phyloP scores from a whole-genome alignment of 495 filamentous ascomycete species.

The Podospora tetraspora region DNA sequence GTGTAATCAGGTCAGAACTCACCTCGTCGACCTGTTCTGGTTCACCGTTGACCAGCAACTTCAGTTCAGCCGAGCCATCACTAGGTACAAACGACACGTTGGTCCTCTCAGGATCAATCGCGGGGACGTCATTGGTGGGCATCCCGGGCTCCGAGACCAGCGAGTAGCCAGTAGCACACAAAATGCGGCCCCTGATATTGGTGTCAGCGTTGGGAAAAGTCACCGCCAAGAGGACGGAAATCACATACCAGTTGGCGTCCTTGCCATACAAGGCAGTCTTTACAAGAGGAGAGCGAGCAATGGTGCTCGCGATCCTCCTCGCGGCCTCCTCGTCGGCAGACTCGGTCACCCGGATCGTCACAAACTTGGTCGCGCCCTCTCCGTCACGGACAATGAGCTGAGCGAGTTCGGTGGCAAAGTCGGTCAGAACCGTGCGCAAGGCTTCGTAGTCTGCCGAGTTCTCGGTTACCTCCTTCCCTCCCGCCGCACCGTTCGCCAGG shows the following conservation, averaged over 20 bases:
- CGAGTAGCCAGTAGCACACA: conserved; percentile 91
- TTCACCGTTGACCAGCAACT: conserved; percentile 84
- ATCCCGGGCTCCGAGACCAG: conserved; percentile 58
- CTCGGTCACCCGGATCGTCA: conserved; percentile 80
- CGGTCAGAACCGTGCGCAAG: conserved; percentile 63
- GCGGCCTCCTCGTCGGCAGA: conserved; percentile 61
- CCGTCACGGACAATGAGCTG: conserved; percentile 93
- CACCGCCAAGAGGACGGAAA: not conserved
- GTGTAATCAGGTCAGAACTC: not conserved
- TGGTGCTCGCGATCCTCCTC: conserved; percentile 70
- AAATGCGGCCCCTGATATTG: conserved; percentile 64
- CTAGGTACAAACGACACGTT: conserved; percentile 87
- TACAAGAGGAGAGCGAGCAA: conserved; percentile 89
- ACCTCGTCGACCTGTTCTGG: conserved; percentile 87
- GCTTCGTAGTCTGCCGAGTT: conserved; percentile 57
- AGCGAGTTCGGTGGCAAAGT: conserved; percentile 76
- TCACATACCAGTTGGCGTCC: conserved; percentile 81
- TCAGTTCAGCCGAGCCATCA: conserved; percentile 74
- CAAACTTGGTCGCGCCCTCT: conserved; percentile 97
- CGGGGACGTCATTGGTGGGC: conserved; percentile 48
- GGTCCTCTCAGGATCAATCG: conserved; percentile 74
- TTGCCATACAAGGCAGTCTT: conserved; percentile 96
- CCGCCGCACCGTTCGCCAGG: conserved; percentile 89
- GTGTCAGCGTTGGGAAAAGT: conserved; percentile 9
- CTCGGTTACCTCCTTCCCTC: conserved; percentile 59